Evolutionary conservation across 179 eudicot genomes (phyloP), one percentile per base, ranked within the genome.

Genomic region (Patellifolia procumbens): DNA sequence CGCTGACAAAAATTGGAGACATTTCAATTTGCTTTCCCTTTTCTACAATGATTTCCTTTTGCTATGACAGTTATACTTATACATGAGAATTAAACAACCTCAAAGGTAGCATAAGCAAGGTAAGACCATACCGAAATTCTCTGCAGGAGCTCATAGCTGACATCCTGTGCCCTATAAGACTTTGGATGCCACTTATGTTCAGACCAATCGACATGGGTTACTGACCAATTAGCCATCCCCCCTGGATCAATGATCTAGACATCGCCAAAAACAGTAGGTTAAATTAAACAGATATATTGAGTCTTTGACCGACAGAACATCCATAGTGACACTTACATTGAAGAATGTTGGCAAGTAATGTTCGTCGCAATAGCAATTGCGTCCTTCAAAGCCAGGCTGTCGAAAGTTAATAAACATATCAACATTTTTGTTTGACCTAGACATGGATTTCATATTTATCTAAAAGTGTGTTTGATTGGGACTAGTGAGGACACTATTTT

Each of bases 161-260:
- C 78, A 79, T 96, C 99, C 56, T 78, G 81, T 59, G 83, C 81
- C 71, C 82, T 76, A 80, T 93, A 96, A 72, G 99, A 85, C 82
- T 86, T 96, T 24, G 99, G 99, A 85, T 96, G 99, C 98, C 99
- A 96, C 87, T 93, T 93, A 68, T 89, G 91, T 82, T 96, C 98
- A 39, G 99, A 93, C 99, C 98, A 93, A 84, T 96, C 99, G 63
- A 96, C 99, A 82, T 93, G 89, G 52, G 99, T 96, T 51, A 96
- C 96, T 34, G 99, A 96, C 98, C 99, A 91, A 80, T 96, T 91
- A 35, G 98, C 85, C 77, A 96, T 87, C 26, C 99, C 98, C 34
- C 51, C 77, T 24, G 99, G 99, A 86, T 96, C 97, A 68, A 91
- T 81, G 89, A 96, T 91, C 99, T 96, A 82, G 80, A 24, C 5